These are phyloP conservation scores for Verticillium isaacii DNA, from an alignment of 2,329 filamentous ascomycete species.

Conservation along the genomic window DNA sequence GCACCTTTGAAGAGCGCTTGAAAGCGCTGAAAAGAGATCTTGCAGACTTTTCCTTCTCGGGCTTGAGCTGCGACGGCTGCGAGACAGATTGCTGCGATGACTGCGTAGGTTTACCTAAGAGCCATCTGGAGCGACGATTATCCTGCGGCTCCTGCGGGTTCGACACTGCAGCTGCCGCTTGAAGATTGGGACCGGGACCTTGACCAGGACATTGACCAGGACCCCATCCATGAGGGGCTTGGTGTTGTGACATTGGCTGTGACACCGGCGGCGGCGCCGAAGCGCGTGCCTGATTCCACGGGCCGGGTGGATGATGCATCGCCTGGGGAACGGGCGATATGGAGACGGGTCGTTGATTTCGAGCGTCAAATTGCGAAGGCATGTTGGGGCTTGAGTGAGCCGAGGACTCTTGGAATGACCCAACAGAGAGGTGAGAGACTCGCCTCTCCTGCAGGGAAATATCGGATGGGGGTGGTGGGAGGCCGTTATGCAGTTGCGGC, in stretches of 20 bases:
- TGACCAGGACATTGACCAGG: neutral
- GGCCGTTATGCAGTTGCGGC: neutral
- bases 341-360: neutral
- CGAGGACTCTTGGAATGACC: neutral
- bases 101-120: neutral
- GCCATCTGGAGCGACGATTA: neutral
- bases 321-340: neutral
- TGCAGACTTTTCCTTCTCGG: slow-evolving; percentile 15
- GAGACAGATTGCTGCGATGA: neutral
- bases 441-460: neutral
- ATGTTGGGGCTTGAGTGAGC: neutral
- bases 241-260: neutral
- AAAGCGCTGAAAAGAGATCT: slow-evolving; percentile 19
- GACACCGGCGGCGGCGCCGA: neutral
- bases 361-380: neutral
- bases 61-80: slow-evolving; percentile 7
- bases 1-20: slow-evolving; percentile 18
- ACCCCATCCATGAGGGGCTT: neutral
- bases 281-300: neutral
- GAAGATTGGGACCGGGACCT: neutral
- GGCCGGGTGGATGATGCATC: neutral
- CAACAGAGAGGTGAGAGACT: neutral
- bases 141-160: neutral
- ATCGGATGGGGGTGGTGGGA: neutral
- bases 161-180: neutral